Percentiles rank a stretch among this genome's conserved stretches.
Conservation (phyloP, 305 asterid species). For the Salvia sclarea region DNA sequence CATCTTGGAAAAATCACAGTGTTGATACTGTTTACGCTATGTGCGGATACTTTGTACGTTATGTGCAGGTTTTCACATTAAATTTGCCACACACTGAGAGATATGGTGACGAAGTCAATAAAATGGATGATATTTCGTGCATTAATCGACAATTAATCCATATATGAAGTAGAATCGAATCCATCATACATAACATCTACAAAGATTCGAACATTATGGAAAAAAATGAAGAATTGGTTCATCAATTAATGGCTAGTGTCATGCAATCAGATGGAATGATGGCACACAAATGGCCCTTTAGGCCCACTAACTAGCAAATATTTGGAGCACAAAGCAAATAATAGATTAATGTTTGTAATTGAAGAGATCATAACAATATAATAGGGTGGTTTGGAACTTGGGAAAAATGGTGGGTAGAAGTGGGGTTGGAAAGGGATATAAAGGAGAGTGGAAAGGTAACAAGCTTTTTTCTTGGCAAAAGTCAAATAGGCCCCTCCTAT, state of each 20-base stretch:
- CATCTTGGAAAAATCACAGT: too few relatives aligned
- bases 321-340: conserved; percentile 47
- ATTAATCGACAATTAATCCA: neutral
- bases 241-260: conserved; percentile 54
- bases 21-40: too few relatives aligned
- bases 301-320: conserved; percentile 45
- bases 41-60: too few relatives aligned
- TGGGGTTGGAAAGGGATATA: conserved; percentile 56
- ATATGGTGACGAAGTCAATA: too few relatives aligned
- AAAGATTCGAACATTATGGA: neutral
- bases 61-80: too few relatives aligned
- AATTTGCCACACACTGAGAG: too few relatives aligned
- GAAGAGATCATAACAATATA: conserved; percentile 83
- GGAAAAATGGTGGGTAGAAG: conserved; percentile 71
- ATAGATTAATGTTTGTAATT: conserved; percentile 76
- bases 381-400: conserved; percentile 60
- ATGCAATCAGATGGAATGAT: conserved; percentile 50
- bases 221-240: conserved; percentile 36
- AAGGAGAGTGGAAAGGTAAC: conserved; percentile 64
- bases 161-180: too few relatives aligned
- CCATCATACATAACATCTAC: neutral
- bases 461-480: conserved; percentile 75
- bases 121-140: too few relatives aligned
- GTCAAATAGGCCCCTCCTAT: conserved; percentile 68
- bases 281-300: conserved; percentile 25